A percentile compares a stretch with the other conserved stretches of the same genome.
Evolutionary conservation across 2,329 filamentous ascomycete genomes (phyloP).

Genomic region (Alternaria panax): DNA sequence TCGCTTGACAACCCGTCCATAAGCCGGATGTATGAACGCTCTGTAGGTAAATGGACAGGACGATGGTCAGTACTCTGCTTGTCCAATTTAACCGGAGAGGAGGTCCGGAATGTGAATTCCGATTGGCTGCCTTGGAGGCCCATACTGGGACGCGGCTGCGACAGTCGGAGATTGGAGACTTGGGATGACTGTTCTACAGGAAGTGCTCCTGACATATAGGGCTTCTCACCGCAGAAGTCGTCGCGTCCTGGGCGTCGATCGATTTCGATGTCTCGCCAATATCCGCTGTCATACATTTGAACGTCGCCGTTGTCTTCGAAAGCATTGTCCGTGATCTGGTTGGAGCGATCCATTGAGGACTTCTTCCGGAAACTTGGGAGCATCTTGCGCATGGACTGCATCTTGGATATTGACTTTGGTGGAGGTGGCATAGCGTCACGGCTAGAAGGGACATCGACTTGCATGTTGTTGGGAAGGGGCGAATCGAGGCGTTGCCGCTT

Average conservation of each 20-base stretch:
- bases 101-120: slow-evolving; percentile 30
- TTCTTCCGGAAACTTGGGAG: slow-evolving; percentile 36
- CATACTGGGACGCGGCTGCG: slow-evolving; percentile 2
- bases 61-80: neutral
- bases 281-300: slow-evolving; percentile 21
- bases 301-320: slow-evolving; percentile 8
- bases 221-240: slow-evolving; percentile 9
- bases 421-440: slow-evolving; percentile 53
- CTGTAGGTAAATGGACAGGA: slow-evolving; percentile 24
- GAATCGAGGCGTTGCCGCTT: slow-evolving; percentile 47
- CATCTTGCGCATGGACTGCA: slow-evolving; percentile 38
- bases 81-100: slow-evolving; percentile 23
- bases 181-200: slow-evolving; percentile 18
- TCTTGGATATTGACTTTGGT: slow-evolving; percentile 32
- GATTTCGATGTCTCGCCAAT: slow-evolving; percentile 13
- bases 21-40: slow-evolving; percentile 41
- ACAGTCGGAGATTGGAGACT: slow-evolving; percentile 1
- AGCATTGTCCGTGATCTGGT: neutral
- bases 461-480: slow-evolving; percentile 26
- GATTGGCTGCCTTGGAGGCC: slow-evolving; percentile 12
- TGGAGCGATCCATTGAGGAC: slow-evolving; percentile 19
- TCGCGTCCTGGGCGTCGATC: slow-evolving; percentile 4
- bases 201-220: slow-evolving; percentile 39
- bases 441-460: slow-evolving; percentile 26
- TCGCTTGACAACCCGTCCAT: slow-evolving; percentile 40